A percentile compares a stretch with the other conserved stretches of the same genome.
Evolutionary conservation across 225 moss, liverwort and hornwort genomes (phyloP).

Genomic region (Pseudisothecium myosuroides): DNA sequence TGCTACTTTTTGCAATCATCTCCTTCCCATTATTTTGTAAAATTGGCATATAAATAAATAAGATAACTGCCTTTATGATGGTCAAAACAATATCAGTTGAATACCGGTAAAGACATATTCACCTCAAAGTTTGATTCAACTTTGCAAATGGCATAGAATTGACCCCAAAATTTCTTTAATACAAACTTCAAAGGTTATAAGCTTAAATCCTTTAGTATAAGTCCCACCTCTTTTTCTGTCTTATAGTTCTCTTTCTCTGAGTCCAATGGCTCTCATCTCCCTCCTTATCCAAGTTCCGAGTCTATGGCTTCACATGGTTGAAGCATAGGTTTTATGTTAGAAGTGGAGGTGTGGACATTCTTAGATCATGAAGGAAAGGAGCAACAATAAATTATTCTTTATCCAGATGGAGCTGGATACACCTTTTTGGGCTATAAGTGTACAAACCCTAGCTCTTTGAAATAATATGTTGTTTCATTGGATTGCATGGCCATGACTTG

Average conservation of each 20-base stretch:
- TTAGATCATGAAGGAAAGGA: neutral
- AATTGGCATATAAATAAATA: neutral
- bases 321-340: neutral
- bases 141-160: fast-evolving
- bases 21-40: neutral
- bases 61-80: fast-evolving
- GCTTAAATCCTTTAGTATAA: neutral
- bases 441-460: neutral
- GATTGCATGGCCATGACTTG: neutral
- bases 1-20: neutral
- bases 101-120: neutral
- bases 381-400: too few species aligned
- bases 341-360: neutral
- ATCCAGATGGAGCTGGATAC: neutral
- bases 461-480: neutral
- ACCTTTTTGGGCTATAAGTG: fast-evolving
- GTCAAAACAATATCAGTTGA: neutral
- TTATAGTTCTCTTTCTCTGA: fast-evolving
- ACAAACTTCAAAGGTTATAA: neutral
- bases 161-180: neutral
- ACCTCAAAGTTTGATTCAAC: neutral
- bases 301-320: fast-evolving
- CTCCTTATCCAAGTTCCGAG: fast-evolving
- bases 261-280: neutral
- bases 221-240: neutral